Evolutionary conservation across 495 filamentous ascomycete genomes (phyloP), one percentile per base, ranked within the genome.

Genomic region (Penicillium canescens): DNA sequence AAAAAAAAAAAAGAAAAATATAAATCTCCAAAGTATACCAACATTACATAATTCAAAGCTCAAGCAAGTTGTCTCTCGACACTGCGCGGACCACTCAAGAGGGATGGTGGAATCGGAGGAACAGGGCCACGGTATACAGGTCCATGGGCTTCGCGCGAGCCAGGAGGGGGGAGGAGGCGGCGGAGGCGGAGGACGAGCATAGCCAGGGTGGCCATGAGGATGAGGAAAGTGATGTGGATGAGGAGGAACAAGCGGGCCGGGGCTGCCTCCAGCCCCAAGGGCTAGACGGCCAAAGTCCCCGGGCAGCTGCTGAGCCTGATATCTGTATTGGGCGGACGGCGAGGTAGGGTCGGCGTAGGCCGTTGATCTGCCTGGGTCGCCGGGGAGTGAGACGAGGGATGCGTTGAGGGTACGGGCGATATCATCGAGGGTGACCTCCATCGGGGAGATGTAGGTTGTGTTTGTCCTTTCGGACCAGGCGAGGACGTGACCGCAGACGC

Each of bases 361-460:
- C 33, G 68, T 48, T 3, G 66, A 57, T 8, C 64, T 67, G 34
- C 65, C 55, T 10, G 70, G 66, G 31, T 62, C 56, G 26, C 70
- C 72, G 14, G 76, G 74, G 7, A 79, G 68, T 21, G 64, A 60
- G 43, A 79, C 66, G 13, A 63, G 58, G 12, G 65, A 68, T 26
- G 76, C 76, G 18, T 72, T 80, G 6, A 98, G 75, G 1, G 86
- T 89, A 39, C 85, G 83, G 16, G 84, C 83, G 53, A 98, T 96
- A 62, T 98, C 93, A 35, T 86, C 79, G 13, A 97, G 77, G 16
- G 95, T 72, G 6, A 96, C 80, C 47, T 98, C 89, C 93, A 98
- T 98, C 3, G 93, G 93, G 51, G 89, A 89, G 55, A 98, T 92
- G 71, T 94, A 96, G 8, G 90, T 89, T 31, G 87, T 84, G 55